Base-by-base conservation (phyloP, 1,284 basidiomycete species). In the Pterula multifida region DNA sequence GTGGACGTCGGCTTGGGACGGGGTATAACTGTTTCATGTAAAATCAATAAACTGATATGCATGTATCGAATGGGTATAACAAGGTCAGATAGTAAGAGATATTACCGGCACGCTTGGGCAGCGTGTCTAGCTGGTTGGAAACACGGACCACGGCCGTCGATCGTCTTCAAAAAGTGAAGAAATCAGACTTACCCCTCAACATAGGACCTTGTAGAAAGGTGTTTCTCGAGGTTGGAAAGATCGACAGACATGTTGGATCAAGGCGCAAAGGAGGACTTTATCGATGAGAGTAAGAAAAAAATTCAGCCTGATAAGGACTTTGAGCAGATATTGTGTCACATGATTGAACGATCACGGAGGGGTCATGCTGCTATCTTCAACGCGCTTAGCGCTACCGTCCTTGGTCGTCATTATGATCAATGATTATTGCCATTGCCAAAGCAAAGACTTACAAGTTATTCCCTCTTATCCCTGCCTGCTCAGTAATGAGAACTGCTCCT, bases 1-100 rank as follows among this genome's bases (percentile, higher is more conserved):
- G 62, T 81, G 80, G 51, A 97, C 93, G 72, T 99, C 95, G 56
- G 95, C 93, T 72, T 98, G 94, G 50, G 94, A 94, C 52, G 95
- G 88, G 51, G 85, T 82, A 76, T 91, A 92, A 56, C 95, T 98
- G 62, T 45, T 54, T n/a, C 78, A 62, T 63, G 79, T 83, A 81
- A 85, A 75, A 83, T 72, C 73, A 68, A 68, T 58, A 60, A 56
- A 61, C 58, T 63, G 79, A 59, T 83, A 79, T 70, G 78, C 82
- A 83, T 71, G 65, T 64, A 71, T 70, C n/a, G n/a, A n/a, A n/a
- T n/a, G n/a, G n/a, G n/a, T n/a, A n/a, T n/a, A n/a, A n/a, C n/a
- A 67, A 68, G 68, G 50, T 45, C 45, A 51, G 50, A 45, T 70
- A 72, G n/a, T n/a, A n/a, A n/a, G 67, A 58, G 58, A 55, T 9